Evolutionary conservation across 345 rosid species (phyloP).

Genomic region (Hibiscus trionum): DNA sequence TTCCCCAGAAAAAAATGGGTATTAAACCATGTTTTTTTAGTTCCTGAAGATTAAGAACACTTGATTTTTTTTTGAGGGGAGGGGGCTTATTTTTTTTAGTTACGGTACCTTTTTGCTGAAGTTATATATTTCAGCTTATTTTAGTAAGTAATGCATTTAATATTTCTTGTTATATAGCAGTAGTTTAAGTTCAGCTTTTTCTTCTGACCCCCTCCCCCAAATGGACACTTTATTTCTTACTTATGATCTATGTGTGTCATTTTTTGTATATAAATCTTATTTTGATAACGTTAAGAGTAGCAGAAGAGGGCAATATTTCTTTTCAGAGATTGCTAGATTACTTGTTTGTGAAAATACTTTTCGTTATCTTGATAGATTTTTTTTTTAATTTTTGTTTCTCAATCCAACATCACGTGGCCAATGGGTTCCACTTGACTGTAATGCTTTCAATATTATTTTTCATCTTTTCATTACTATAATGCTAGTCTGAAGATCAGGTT

Average conservation of each 20-base stretch:
- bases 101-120: background rate
- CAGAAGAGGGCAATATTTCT: background rate
- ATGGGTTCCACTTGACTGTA: conserved; percentile 6
- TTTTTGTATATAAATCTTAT: background rate
- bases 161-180: background rate
- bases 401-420: conserved; percentile 5
- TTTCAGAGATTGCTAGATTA: background rate
- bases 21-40: background rate
- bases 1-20: background rate
- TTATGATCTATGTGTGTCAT: background rate
- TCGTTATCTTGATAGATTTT: background rate
- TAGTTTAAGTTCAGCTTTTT: background rate
- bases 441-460: background rate
- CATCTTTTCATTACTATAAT: background rate
- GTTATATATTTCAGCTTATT: background rate
- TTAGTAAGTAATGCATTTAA: background rate
- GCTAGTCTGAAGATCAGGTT: conserved; percentile 15
- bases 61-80: background rate
- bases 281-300: background rate
- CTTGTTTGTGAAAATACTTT: background rate
- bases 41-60: background rate
- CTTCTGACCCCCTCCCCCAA: background rate
- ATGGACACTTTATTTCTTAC: background rate
- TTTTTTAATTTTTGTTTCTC: background rate
- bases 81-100: no score